phyloP scores from a whole-genome alignment of 2,329 filamentous ascomycete species.

The Myriosclerotinia scirpicola region DNA sequence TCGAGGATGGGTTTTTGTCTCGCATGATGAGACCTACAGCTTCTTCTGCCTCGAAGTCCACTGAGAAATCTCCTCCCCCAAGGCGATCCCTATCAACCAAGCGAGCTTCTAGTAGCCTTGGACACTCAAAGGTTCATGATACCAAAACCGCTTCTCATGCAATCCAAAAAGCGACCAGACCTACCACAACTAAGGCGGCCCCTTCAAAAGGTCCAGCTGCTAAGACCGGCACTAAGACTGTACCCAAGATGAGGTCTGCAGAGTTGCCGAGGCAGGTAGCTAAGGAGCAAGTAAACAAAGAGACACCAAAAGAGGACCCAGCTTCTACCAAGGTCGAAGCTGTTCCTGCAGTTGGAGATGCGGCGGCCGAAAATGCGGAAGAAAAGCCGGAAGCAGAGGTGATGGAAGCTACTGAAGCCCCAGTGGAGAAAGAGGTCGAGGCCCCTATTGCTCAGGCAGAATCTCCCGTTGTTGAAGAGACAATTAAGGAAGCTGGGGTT shows the following conservation, averaged over 20 bases:
- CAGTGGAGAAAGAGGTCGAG: slow-evolving; percentile 13
- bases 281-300: slow-evolving; percentile 22
- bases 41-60: slow-evolving; percentile 64
- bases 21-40: slow-evolving; percentile 79
- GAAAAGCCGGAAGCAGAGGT: slow-evolving; percentile 15
- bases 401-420: not conserved
- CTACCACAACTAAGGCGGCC: slow-evolving; percentile 11
- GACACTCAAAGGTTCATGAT: slow-evolving; percentile 31
- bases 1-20: slow-evolving; percentile 73
- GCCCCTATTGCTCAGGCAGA: slow-evolving; percentile 1
- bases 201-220: slow-evolving; percentile 23
- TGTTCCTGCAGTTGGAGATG: slow-evolving; percentile 28
- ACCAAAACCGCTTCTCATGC: slow-evolving; percentile 24
- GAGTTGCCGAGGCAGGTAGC: slow-evolving; percentile 26
- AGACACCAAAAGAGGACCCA: slow-evolving; percentile 29
- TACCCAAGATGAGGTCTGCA: slow-evolving; percentile 28
- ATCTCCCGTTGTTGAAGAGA: not conserved
- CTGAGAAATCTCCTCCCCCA: slow-evolving; percentile 59
- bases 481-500: slow-evolving; percentile 4
- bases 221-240: slow-evolving; percentile 22
- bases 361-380: slow-evolving; percentile 24
- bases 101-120: slow-evolving; percentile 35
- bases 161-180: slow-evolving; percentile 23
- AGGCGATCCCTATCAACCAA: slow-evolving; percentile 36
- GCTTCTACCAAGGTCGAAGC: slow-evolving; percentile 32